These are phyloP conservation scores for Daldinia grandis DNA, from an alignment of 495 filamentous ascomycete species.

Conservation along the genomic window DNA sequence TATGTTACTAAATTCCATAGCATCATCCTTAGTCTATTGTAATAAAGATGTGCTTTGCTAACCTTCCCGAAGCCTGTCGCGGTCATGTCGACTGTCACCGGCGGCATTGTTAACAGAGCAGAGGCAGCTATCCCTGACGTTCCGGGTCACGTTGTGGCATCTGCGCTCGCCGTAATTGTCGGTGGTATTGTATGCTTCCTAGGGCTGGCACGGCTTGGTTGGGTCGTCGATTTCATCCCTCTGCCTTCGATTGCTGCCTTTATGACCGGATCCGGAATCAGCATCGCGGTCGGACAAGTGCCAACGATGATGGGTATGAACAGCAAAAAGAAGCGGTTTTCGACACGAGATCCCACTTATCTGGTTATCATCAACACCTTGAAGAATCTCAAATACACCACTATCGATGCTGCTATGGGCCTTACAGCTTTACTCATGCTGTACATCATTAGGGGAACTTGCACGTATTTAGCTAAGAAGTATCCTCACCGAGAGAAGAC, in stretches of 20 bases:
- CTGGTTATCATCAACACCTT: conserved; percentile 63
- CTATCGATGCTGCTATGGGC: conserved; percentile 63
- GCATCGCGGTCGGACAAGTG: conserved; percentile 60
- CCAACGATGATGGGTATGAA: conserved; percentile 59
- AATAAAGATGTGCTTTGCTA: conserved; percentile 1
- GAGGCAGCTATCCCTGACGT: conserved; percentile 31
- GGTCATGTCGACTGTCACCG: conserved; percentile 90
- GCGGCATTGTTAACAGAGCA: conserved; percentile 68
- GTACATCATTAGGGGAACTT: conserved; percentile 58
- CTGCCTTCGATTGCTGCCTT: conserved; percentile 61
- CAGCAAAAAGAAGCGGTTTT: conserved; percentile 50
- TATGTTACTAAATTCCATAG: conserved; percentile 48
- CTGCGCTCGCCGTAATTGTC: conserved; percentile 57
- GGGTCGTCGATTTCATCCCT: conserved; percentile 63
- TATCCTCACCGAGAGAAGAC: conserved; percentile 50
- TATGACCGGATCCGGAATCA: conserved; percentile 64
- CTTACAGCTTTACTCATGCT: conserved; percentile 59
- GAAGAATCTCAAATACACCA: conserved; percentile 54
- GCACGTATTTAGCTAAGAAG: conserved; percentile 53
- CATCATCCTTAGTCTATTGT: neutral
- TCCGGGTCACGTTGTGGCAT: conserved; percentile 58
- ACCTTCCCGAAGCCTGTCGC: conserved; percentile 74
- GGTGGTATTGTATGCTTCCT: conserved; percentile 58
- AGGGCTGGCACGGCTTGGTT: conserved; percentile 59
- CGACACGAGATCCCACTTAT: conserved; percentile 58